Percentiles rank a stretch among this genome's conserved stretches.
Evolutionary conservation across 2,329 filamentous ascomycete species (phyloP).

Genomic region (Microdochium nivale): DNA sequence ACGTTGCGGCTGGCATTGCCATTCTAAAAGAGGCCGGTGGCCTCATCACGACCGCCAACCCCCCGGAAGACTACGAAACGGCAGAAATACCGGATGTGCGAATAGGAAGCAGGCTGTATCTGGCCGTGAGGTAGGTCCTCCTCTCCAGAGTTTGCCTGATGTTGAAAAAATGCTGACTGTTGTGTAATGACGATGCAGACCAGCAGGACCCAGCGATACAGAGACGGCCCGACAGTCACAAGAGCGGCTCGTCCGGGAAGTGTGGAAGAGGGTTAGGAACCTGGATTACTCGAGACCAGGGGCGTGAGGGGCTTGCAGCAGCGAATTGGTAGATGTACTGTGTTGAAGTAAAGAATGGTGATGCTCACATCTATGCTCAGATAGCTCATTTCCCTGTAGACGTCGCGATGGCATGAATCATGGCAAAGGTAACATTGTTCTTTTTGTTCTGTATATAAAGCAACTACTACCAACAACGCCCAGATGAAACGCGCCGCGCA

Average conservation of each 20-base stretch:
- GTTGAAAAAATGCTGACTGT: conserved; percentile 6
- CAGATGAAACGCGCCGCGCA: too few relatives aligned
- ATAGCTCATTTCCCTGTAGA: too few relatives aligned
- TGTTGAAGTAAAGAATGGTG: too few relatives aligned
- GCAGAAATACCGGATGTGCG: conserved; percentile 49
- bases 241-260: conserved; percentile 61
- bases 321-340: background rate
- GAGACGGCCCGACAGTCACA: conserved; percentile 61
- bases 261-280: conserved; percentile 59
- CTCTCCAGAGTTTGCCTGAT: background rate
- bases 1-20: conserved; percentile 67
- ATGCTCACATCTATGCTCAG: too few relatives aligned
- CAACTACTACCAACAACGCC: too few relatives aligned
- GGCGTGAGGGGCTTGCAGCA: conserved; percentile 20
- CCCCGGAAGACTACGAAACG: conserved; percentile 47
- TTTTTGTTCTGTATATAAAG: too few relatives aligned
- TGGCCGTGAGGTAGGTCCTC: conserved; percentile 51
- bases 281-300: conserved; percentile 62
- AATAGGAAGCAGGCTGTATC: conserved; percentile 60
- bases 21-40: conserved; percentile 68
- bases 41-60: conserved; percentile 65
- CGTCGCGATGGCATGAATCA: too few relatives aligned
- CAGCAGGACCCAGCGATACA: conserved; percentile 49
- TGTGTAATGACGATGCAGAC: conserved; percentile 27
- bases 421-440: too few relatives aligned